Evolutionary conservation across 495 filamentous ascomycete species (phyloP), one percentile per base, ranked within the genome.

Genomic region (Aspergillus cavernicola): DNA sequence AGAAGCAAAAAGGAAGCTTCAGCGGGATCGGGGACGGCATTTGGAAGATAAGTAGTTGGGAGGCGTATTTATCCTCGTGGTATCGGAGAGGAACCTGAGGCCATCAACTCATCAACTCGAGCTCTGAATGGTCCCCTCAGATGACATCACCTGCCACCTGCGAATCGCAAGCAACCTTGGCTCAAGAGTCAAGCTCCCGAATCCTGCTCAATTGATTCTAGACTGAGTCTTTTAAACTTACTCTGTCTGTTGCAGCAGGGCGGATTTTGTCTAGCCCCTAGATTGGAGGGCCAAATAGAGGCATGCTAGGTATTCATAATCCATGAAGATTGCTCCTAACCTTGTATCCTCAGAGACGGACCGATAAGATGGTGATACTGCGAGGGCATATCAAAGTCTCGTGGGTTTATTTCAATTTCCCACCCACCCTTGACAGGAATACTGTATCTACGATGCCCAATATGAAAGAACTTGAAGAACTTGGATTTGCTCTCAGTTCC

Each of bases 71-170:
- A 47, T 47, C 31, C n/a, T 28, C 18, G 32, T 52, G 47, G 26
- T 19, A 6, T 9, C 8, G 26, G 1, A 28, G 29, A 35, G 50
- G 24, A 40, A 2, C 19, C 41, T 38, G 35, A 28, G 26, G 50
- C 46, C n/a, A n/a, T n/a, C n/a, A n/a, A n/a, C n/a, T n/a, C n/a
- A n/a, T n/a, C n/a, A 26, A 12, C 39, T 19, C 47, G 23, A 40
- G 37, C 29, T 53, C 31, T 36, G 35, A 53, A 29, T 53, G 50
- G 50, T 45, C 52, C 52, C 42, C 35, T 46, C 33, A 33, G 15
- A 54, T 54, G 52, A 54, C 52, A 54, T 54, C 52, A 54, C 42
- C 52, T 16, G n/a, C 22, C n/a, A 12, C 8, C 26, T 16, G 29
- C 31, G 22, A 19, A 33, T 46, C 15, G 28, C 43, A 33, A 16